Evolutionary conservation across 2,329 filamentous ascomycete genomes (phyloP).

Genomic region (Sporothrix protearum): DNA sequence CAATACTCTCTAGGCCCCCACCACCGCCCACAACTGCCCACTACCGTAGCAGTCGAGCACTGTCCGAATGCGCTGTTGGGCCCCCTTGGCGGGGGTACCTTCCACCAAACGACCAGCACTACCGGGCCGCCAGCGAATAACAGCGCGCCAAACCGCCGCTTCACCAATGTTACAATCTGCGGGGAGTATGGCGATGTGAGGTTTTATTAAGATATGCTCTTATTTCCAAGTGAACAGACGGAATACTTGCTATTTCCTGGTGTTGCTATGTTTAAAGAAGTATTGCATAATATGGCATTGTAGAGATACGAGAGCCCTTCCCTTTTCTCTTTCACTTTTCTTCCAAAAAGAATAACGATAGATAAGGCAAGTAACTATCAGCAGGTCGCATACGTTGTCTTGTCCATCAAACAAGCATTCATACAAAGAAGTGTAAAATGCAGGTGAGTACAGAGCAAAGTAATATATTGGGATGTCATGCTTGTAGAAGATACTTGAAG

Average conservation of each 20-base stretch:
- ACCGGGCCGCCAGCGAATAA: conserved; percentile 13
- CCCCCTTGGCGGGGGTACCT: neutral
- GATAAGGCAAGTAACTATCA: neutral
- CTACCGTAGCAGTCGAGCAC: neutral
- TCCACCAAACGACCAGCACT: neutral
- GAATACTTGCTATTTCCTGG: neutral
- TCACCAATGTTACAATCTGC: conserved; percentile 21
- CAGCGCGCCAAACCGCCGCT: conserved; percentile 11
- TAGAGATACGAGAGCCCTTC: neutral
- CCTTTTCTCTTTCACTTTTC: neutral
- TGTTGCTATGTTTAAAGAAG: neutral
- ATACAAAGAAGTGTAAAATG: too few relatives aligned
- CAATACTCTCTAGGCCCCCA: neutral
- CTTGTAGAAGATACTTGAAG: too few relatives aligned
- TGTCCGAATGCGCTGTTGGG: neutral
- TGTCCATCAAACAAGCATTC: too few relatives aligned
- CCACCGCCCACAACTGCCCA: neutral
- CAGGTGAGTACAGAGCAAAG: too few relatives aligned
- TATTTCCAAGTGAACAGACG: neutral
- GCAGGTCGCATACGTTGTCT: too few relatives aligned
- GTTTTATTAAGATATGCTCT: neutral
- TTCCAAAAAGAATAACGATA: neutral
- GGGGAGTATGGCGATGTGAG: conserved; percentile 15
- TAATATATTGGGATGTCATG: too few relatives aligned
- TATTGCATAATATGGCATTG: neutral